These are phyloP conservation scores for Voacanga thouarsii DNA, from an alignment of 257 asterid species.

Conservation along the genomic window DNA sequence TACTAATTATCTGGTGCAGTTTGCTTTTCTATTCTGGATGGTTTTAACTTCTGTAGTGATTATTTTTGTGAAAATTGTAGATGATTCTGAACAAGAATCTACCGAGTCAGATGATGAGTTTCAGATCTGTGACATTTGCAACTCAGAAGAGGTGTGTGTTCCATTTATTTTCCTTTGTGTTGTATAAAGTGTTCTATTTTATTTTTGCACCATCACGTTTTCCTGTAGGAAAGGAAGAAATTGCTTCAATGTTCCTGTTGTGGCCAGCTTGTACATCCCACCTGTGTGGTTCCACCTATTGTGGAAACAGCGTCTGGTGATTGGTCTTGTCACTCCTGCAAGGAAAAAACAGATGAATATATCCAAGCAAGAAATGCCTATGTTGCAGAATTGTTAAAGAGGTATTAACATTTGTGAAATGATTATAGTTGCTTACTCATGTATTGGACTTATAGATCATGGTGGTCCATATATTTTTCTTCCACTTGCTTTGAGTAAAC, in stretches of 20 bases:
- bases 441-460: conserved; percentile 1
- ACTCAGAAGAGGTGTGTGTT: conserved; percentile 76
- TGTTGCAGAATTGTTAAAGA: conserved; percentile 62
- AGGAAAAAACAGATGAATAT: conserved; percentile 86
- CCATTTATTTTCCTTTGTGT: conserved; percentile 5
- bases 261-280: conserved; percentile 76
- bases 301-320: conserved; percentile 55
- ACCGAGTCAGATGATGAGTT: conserved; percentile 87
- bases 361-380: conserved; percentile 72
- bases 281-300: conserved; percentile 85
- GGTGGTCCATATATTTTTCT: conserved; percentile 5
- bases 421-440: background rate
- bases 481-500: background rate
- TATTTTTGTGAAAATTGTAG: conserved; percentile 44
- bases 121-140: conserved; percentile 88
- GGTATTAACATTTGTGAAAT: conserved; percentile 39
- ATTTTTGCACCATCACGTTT: conserved; percentile 10
- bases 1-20: background rate
- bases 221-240: conserved; percentile 79
- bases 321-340: conserved; percentile 94
- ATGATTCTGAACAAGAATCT: conserved; percentile 60
- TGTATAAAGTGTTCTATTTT: conserved; percentile 9
- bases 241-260: conserved; percentile 93
- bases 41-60: background rate
- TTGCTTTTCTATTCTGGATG: background rate